Evolutionary conservation across 371 early-diverging fungal genomes (phyloP).

Genomic region (Syncephalastrum contaminatum): DNA sequence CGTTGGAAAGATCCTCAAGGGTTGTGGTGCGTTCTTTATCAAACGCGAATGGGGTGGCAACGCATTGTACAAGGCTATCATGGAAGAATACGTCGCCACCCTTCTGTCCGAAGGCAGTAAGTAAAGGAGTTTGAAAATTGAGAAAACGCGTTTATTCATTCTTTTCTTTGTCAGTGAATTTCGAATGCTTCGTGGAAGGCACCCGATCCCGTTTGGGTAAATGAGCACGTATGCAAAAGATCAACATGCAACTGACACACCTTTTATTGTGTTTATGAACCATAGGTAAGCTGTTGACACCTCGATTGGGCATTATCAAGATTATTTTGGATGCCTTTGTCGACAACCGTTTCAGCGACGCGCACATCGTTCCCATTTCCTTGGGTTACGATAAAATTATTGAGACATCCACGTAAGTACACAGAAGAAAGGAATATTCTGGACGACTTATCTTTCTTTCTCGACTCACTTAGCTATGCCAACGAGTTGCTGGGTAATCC

Average conservation of each 20-base stretch:
- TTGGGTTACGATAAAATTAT: slow-evolving; percentile 90
- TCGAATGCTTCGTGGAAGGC: slow-evolving; percentile 89
- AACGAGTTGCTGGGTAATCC: slow-evolving; percentile 83
- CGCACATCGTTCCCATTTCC: slow-evolving; percentile 80
- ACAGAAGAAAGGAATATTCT: slow-evolving; percentile 4
- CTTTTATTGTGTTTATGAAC: neutral
- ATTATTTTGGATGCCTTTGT: slow-evolving; percentile 76
- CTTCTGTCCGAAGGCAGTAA: slow-evolving; percentile 42
- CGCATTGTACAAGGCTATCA: slow-evolving; percentile 66
- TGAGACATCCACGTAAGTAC: slow-evolving; percentile 73
- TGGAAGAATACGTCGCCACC: slow-evolving; percentile 76
- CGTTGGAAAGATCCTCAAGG: slow-evolving; percentile 68
- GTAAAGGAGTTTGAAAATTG: slow-evolving; percentile 6
- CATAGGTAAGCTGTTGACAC: slow-evolving; percentile 72
- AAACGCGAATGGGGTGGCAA: slow-evolving; percentile 83
- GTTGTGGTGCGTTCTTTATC: slow-evolving; percentile 83
- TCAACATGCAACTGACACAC: neutral
- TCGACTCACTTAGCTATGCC: slow-evolving; percentile 30
- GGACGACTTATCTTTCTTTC: too few relatives aligned
- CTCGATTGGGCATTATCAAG: slow-evolving; percentile 83
- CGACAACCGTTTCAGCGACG: slow-evolving; percentile 62
- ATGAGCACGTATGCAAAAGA: neutral
- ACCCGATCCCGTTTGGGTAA: slow-evolving; percentile 75
- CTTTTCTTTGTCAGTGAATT: slow-evolving; percentile 48
- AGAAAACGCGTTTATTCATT: too few relatives aligned